A percentile compares a stretch with the other conserved stretches of the same genome.
Conservation (phyloP, 75 land plant genomes). For the Picea sitchensis region DNA sequence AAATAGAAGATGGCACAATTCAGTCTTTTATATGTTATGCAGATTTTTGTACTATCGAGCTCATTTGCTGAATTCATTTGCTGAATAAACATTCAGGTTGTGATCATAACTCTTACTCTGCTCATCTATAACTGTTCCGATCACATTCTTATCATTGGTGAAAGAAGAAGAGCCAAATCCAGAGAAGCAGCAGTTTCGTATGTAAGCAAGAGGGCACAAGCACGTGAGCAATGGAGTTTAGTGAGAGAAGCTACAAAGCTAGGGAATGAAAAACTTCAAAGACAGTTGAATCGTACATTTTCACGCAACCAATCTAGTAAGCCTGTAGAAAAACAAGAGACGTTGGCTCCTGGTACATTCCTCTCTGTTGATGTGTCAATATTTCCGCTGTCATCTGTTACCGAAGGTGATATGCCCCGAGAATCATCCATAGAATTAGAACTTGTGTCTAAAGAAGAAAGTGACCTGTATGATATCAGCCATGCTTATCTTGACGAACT, state of each 20-base stretch:
- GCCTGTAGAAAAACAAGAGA: constrained; percentile 19
- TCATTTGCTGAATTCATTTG: background rate
- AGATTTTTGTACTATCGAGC: background rate
- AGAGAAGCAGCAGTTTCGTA: constrained; percentile 74
- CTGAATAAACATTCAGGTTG: constrained; percentile 37
- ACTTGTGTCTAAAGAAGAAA: constrained; percentile 27
- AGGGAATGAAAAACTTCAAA: constrained; percentile 39
- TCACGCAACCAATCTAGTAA: constrained; percentile 38
- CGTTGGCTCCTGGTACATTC: constrained; percentile 1
- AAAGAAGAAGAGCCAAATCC: constrained; percentile 63
- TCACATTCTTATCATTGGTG: constrained; percentile 73
- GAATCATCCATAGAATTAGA: constrained; percentile 13
- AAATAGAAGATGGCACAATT: background rate
- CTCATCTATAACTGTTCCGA: constrained; percentile 88
- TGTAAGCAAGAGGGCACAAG: constrained; percentile 72
- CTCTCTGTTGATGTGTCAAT: background rate
- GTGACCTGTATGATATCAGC: constrained; percentile 35
- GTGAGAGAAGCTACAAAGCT: constrained; percentile 69
- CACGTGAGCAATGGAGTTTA: constrained; percentile 72
- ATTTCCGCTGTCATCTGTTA: constrained; percentile 7
- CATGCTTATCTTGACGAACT: constrained; percentile 31
- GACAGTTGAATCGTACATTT: constrained; percentile 60
- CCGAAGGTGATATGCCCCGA: background rate
- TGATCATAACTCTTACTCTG: constrained; percentile 45
- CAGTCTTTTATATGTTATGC: background rate